phyloP scores from a whole-genome alignment of 148 eudicot species.

The Polygonum aviculare region DNA sequence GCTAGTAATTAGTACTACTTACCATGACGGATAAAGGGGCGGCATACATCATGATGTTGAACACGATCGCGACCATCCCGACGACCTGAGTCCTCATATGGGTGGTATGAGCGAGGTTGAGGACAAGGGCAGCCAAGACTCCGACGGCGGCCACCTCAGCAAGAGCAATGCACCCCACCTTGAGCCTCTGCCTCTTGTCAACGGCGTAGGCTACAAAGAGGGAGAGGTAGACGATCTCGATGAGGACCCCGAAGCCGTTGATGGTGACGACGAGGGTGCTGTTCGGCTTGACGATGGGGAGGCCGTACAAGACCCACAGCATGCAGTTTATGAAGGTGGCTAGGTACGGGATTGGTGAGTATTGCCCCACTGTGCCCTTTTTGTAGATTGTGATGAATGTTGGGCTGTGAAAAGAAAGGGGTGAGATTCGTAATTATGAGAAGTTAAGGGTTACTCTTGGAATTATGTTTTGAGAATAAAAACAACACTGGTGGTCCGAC shows the following conservation, averaged over 20 bases:
- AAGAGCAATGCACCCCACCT: constrained; percentile 28
- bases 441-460: background rate
- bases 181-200: constrained; percentile 34
- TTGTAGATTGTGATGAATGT: constrained; percentile 65
- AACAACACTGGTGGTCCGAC: too few relatives aligned
- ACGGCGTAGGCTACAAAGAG: constrained; percentile 46
- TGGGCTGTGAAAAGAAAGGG: constrained; percentile 32
- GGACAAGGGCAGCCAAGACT: constrained; percentile 36
- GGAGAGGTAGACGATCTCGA: constrained; percentile 49
- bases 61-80: constrained; percentile 52
- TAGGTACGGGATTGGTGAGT: constrained; percentile 71
- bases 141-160: constrained; percentile 39
- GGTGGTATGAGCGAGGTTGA: constrained; percentile 40
- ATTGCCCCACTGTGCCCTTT: constrained; percentile 70
- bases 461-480: too few relatives aligned
- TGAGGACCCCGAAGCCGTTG: constrained; percentile 56
- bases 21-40: constrained; percentile 67
- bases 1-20: background rate
- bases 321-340: constrained; percentile 84
- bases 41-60: constrained; percentile 77
- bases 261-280: constrained; percentile 68
- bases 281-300: constrained; percentile 78
- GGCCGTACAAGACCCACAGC: constrained; percentile 80
- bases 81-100: constrained; percentile 49
- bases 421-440: background rate